phyloP scores from a whole-genome alignment of 768 basidiomycete species.

The Gloeophyllum trabeum region DNA sequence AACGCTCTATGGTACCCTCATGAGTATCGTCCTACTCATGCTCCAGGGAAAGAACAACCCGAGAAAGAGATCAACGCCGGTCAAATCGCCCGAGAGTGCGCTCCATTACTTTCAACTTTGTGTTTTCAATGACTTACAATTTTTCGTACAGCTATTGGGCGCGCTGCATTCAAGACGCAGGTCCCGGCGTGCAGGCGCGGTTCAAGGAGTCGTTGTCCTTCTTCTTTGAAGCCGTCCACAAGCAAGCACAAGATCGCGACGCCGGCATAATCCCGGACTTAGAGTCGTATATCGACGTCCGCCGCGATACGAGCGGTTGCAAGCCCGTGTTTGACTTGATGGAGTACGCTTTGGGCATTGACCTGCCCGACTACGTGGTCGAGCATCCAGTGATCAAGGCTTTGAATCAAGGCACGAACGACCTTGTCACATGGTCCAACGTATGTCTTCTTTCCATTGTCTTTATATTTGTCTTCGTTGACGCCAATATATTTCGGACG shows the following conservation, averaged over 20 bases:
- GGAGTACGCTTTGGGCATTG: conserved; percentile 41
- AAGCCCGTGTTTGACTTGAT: conserved; percentile 39
- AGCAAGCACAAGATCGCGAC: conserved; percentile 18
- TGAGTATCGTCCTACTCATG: conserved; percentile 1
- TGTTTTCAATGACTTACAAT: background rate
- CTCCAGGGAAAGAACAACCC: conserved; percentile 6
- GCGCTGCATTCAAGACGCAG: conserved; percentile 24
- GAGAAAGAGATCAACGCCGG: conserved; percentile 1
- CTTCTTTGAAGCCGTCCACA: conserved; percentile 20
- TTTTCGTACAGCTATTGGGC: conserved; percentile 20
- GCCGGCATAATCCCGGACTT: conserved; percentile 22
- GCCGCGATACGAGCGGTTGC: conserved; percentile 43
- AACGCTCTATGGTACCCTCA: conserved; percentile 8
- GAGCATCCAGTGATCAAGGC: conserved; percentile 35
- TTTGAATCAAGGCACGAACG: conserved; percentile 36
- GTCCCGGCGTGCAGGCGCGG: conserved; percentile 23
- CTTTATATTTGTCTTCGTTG: conserved; percentile 5
- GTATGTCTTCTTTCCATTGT: conserved; percentile 11
- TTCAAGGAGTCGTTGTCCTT: conserved; percentile 19
- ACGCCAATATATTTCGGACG: background rate
- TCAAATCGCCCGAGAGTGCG: conserved; percentile 9
- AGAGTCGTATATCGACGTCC: conserved; percentile 39
- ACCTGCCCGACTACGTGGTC: conserved; percentile 42
- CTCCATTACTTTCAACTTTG: conserved; percentile 2
- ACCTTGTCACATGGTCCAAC: conserved; percentile 34